Evolutionary conservation across 176 grass and related monocot species (phyloP).

Genomic region (Musa schizocarpa): DNA sequence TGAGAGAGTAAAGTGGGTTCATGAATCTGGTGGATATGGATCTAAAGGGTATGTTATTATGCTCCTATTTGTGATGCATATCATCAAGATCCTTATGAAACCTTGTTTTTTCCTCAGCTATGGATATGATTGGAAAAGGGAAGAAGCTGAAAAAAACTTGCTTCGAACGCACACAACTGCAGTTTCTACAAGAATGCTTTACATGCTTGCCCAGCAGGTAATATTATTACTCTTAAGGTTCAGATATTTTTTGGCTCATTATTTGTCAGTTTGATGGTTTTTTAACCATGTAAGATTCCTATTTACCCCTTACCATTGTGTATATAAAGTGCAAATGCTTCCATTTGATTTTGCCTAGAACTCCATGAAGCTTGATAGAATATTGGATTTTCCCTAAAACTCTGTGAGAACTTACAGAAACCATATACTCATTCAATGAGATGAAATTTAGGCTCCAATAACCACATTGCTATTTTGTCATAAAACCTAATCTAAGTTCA

Average conservation of each 20-base stretch:
- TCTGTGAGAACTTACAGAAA: too few relatives aligned
- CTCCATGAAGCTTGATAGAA: too few relatives aligned
- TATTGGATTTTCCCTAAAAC: too few relatives aligned
- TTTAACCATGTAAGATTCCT: background rate
- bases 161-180: conserved; percentile 95
- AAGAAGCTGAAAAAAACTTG: conserved; percentile 93
- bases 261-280: background rate
- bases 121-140: conserved; percentile 94
- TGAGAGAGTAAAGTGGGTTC: conserved; percentile 74
- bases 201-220: conserved; percentile 89
- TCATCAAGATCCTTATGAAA: conserved; percentile 15
- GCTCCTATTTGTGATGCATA: conserved; percentile 7
- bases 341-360: too few relatives aligned
- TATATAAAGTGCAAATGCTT: too few relatives aligned
- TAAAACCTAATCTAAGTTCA: too few relatives aligned
- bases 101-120: conserved; percentile 42
- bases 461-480: too few relatives aligned
- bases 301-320: background rate
- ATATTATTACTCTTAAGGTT: background rate
- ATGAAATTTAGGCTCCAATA: too few relatives aligned
- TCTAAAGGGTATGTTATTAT: conserved; percentile 72
- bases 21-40: conserved; percentile 75
- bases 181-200: conserved; percentile 94
- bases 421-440: too few relatives aligned
- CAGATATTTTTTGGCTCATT: background rate